These are phyloP conservation scores for Ustilago loliicola DNA, from an alignment of 1,284 basidiomycete genomes.

Conservation along the genomic window DNA sequence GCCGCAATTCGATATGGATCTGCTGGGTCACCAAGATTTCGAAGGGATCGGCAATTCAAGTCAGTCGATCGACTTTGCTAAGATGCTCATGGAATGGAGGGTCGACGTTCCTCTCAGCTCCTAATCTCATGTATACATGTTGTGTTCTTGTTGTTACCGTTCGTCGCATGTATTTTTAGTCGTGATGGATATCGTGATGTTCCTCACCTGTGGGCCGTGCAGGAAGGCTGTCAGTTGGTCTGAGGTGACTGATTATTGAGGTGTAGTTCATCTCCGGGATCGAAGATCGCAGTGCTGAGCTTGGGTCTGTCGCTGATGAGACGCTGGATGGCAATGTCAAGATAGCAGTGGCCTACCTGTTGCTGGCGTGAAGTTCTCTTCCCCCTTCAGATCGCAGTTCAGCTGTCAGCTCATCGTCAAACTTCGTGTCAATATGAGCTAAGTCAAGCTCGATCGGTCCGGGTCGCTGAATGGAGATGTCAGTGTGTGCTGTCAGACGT, in stretches of 20 bases:
- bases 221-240: background rate
- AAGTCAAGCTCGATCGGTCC: no score
- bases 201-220: background rate
- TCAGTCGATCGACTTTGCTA: slow-evolving; percentile 47
- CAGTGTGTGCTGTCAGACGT: background rate
- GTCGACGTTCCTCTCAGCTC: slow-evolving; percentile 33
- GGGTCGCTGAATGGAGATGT: background rate
- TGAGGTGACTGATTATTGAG: background rate
- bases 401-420: no score
- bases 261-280: background rate
- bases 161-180: background rate
- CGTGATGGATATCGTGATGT: background rate
- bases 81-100: slow-evolving; percentile 51
- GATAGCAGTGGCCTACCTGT: background rate
- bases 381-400: no score
- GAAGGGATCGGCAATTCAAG: slow-evolving; percentile 42
- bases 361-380: background rate
- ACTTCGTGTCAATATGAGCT: no score
- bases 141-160: background rate
- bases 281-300: background rate
- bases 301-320: no score
- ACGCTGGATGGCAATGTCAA: no score
- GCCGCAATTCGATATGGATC: slow-evolving; percentile 41
- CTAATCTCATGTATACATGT: background rate
- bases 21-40: slow-evolving; percentile 43